Base-by-base conservation (phyloP, 768 basidiomycete species). In the Rhodotorula sphaerocarpa region DNA sequence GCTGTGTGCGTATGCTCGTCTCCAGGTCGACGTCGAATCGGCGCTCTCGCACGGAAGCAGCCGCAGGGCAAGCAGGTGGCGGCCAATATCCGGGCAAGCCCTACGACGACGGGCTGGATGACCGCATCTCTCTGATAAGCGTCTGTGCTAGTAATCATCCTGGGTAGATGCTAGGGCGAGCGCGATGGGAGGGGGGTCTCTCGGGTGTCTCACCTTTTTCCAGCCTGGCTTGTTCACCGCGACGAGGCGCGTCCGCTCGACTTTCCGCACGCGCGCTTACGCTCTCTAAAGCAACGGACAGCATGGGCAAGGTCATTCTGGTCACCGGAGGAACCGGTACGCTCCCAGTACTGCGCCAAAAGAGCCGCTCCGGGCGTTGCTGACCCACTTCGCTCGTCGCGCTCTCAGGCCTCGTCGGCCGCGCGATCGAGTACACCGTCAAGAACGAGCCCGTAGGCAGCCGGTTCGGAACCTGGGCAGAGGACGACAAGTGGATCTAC, bases 401-500 rank as follows among this genome's bases (percentile, higher is more conserved):
- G 23, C 30, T 20, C 31, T 10, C 61, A 69, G 64, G 63, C 28
- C 60, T 65, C 43, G 67, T 69, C 63, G 67, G 67, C 7, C 25
- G 20, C 1, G 67, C 54, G 4, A 58, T 69, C 47, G 28, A 59
- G 21, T n/a, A 56, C 48, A 44, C 89, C 44, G 83, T 92, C 74
- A 81, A 88, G 39, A 83, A 80, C 15, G 90, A 93, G 71, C 83
- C 86, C 1, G 80, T 80, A 59, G 86, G 85, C 25, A 87, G 86
- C 60, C 79, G 82, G 53, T 95, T 87, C 73, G 91, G 87, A 45
- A 72, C 70, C 61, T 87, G 83, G 72, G 77, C 75, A 28, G 76
- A 81, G 15, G 85, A 83, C 47, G 91, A 95, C 78, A 81, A 80
- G 39, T 95, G 91, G 91, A 79, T 92, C 48, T 96, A 90, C 75